Evolutionary conservation across 768 basidiomycete genomes (phyloP).

Genomic region (Termitomyces sp.): DNA sequence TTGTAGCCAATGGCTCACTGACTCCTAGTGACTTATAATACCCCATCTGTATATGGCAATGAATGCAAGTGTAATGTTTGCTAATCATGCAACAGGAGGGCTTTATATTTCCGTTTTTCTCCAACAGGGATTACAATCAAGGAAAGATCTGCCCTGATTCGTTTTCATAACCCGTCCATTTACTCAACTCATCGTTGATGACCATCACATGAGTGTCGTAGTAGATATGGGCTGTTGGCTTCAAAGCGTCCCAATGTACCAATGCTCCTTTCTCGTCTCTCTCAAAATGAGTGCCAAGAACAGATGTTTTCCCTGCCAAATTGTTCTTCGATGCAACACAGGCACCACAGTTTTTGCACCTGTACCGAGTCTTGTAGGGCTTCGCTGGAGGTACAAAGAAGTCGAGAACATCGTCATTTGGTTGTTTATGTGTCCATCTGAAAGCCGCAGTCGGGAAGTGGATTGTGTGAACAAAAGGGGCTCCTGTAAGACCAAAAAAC

Average conservation of each 20-base stretch:
- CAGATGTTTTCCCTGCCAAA: conserved; percentile 42
- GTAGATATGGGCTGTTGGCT: conserved; percentile 64
- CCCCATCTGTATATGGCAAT: background rate
- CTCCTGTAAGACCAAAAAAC: conserved; percentile 28
- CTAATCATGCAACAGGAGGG: background rate
- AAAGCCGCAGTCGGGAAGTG: conserved; percentile 51
- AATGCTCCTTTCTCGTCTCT: conserved; percentile 47
- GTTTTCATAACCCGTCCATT: conserved; percentile 64
- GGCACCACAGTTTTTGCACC: conserved; percentile 59
- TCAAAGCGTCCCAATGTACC: conserved; percentile 46
- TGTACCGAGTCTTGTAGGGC: conserved; percentile 55
- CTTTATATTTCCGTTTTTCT: background rate
- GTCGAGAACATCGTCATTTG: conserved; percentile 34
- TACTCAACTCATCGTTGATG: conserved; percentile 48
- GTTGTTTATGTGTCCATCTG: conserved; percentile 43
- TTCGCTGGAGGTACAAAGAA: conserved; percentile 42
- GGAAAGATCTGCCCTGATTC: conserved; percentile 32
- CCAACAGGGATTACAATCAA: background rate
- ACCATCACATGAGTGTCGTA: conserved; percentile 60
- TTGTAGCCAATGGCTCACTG: background rate
- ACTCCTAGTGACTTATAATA: background rate
- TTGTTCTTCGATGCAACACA: conserved; percentile 49
- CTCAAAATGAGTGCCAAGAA: conserved; percentile 55
- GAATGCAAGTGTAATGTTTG: background rate
- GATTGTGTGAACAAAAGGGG: conserved; percentile 58